Percentiles rank a stretch among this genome's conserved stretches.
These are phyloP conservation scores for Cronartium ribicola DNA, from an alignment of 1,284 basidiomycete genomes.

Conservation along the genomic window DNA sequence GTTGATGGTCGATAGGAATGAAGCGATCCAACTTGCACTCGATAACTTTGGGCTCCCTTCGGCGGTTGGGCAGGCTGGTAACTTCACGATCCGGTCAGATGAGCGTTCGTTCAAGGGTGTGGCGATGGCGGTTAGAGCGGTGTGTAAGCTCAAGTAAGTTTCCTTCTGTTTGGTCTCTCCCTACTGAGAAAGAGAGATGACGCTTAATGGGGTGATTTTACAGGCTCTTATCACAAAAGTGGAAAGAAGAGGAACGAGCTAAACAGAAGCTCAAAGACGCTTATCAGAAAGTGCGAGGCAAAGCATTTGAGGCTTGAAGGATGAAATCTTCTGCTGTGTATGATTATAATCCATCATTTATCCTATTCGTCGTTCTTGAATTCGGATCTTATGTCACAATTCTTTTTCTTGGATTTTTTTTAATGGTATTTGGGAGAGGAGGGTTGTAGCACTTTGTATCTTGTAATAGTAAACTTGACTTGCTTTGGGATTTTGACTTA, in stretches of 20 bases:
- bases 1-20: constrained; percentile 12
- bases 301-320: constrained; percentile 17
- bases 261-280: constrained; percentile 39
- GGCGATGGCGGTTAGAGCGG: constrained; percentile 21
- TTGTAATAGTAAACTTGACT: no score
- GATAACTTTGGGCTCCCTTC: constrained; percentile 28
- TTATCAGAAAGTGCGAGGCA: constrained; percentile 34
- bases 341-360: no score
- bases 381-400: not conserved
- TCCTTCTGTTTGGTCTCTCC: not conserved
- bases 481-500: no score
- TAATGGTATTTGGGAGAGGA: not conserved
- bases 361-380: not conserved
- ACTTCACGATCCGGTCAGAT: constrained; percentile 18
- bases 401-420: not conserved
- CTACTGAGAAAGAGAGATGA: not conserved
- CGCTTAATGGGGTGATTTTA: no score
- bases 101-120: constrained; percentile 23
- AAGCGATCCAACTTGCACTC: constrained; percentile 35
- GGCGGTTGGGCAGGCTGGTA: constrained; percentile 11
- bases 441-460: no score
- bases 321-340: no score
- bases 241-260: constrained; percentile 21
- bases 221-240: constrained; percentile 36
- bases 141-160: constrained; percentile 34